Base-by-base conservation (phyloP, 2,329 filamentous ascomycete genomes). In the Claviceps fusiformis region DNA sequence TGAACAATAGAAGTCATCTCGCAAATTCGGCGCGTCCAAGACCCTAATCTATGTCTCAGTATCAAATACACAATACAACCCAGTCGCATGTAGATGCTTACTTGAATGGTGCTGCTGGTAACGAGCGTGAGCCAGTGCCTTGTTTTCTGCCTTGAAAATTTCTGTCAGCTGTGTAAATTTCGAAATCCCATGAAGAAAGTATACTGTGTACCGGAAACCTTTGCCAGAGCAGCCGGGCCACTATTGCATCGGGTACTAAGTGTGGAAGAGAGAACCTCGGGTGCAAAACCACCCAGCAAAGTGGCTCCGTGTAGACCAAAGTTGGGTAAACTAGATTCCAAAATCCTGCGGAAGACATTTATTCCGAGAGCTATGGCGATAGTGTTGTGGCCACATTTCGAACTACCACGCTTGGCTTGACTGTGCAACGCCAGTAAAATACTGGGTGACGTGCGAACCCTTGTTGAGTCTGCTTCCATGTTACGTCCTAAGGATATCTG, bases 1-100 rank as follows among this genome's bases (percentile, higher is more conserved):
- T 0, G 91, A 93, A 70, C 90, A 96, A 67, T 98, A 98, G 67
- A 91, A 98, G 68, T 98, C 92, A 63, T 97, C 90, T 55, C 89
- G 83, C n/a, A 97, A 75, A 53, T 83, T 81, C 3, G 91, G 90
- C 9, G 92, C 92, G 70, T 96, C 89, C 5, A 98, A 77, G 7
- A 96, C 87, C 71, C 83, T 86, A 24, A 5, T 8, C 27, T 10
- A 44, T 24, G 37, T 11, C 19, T 56, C 51, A 56, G 47, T 48
- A 31, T 35, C 17, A 24, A 29, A 44, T 11, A 2, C 3, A 9
- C n/a, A 37, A 39, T 9, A n/a, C 7, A 13, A 15, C 33, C 13
- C 10, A 35, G 2, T 9, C 27, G 49, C 57, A 48, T 8, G 24
- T 4, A 6, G 35, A 13, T 51, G 72, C 78, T 67, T 75, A 86